Evolutionary conservation across 495 filamentous ascomycete genomes (phyloP).

Genomic region (Aspergillus panamensis): DNA sequence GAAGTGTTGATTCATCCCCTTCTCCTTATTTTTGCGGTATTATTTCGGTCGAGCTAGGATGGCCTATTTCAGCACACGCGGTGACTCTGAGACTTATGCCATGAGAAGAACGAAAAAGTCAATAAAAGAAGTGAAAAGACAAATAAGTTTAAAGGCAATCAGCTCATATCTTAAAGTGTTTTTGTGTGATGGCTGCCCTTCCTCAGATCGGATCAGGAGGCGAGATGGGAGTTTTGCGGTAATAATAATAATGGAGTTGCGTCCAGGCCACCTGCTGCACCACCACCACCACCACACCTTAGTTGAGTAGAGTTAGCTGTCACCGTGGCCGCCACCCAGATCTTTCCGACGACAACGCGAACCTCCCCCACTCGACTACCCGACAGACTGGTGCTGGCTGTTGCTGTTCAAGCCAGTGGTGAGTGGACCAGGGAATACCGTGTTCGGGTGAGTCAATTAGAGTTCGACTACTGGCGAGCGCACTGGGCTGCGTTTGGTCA

Average conservation of each 20-base stretch:
- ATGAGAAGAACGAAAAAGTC: not conserved
- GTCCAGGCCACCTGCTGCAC: not conserved
- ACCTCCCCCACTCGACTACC: conserved; percentile 8
- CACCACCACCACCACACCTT: not conserved
- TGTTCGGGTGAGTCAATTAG: conserved; percentile 7
- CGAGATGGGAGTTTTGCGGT: not conserved
- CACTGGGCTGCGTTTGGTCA: not conserved
- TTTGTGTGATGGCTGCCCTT: not conserved
- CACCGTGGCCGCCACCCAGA: not conserved
- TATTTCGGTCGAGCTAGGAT: not conserved
- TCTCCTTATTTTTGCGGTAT: not conserved
- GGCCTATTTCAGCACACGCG: not conserved
- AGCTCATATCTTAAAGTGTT: not conserved
- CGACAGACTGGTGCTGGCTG: conserved; percentile 13
- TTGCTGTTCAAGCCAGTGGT: not conserved
- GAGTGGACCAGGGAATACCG: not conserved
- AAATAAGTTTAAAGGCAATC: not conserved
- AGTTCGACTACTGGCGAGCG: not conserved
- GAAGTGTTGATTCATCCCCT: not conserved
- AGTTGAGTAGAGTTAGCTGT: not conserved
- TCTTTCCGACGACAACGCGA: not conserved
- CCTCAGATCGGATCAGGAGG: not conserved
- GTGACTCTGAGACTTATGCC: not conserved
- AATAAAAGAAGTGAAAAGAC: not conserved
- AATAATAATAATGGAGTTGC: not conserved